A percentile compares a stretch with the other conserved stretches of the same genome.
phyloP scores from a whole-genome alignment of 305 asterid genomes.

The Fraxinus ornus region DNA sequence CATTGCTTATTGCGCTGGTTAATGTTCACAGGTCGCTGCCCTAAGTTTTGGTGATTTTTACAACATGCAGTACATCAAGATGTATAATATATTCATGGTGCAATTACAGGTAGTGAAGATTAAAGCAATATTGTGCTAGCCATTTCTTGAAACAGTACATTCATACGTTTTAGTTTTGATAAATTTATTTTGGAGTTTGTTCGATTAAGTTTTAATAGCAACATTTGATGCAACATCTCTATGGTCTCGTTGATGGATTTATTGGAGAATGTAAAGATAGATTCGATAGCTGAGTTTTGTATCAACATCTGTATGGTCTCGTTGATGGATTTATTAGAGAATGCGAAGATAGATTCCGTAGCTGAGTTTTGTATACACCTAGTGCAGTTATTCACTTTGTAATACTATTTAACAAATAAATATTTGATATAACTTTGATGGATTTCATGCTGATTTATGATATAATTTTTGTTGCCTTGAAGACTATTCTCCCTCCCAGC shows the following conservation, averaged over 20 bases:
- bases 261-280: background rate
- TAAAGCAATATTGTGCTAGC: background rate
- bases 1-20: background rate
- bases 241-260: background rate
- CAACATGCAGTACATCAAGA: slow-evolving; percentile 68
- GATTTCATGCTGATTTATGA: slow-evolving; percentile 24
- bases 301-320: background rate
- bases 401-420: background rate
- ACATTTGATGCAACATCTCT: background rate
- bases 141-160: background rate
- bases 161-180: background rate
- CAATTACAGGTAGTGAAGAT: slow-evolving; percentile 76
- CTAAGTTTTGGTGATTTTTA: slow-evolving; percentile 89
- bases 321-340: background rate
- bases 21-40: slow-evolving; percentile 78
- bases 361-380: background rate
- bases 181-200: slow-evolving; percentile 1
- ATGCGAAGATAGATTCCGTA: background rate
- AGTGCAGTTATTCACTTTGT: background rate
- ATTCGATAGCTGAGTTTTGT: background rate
- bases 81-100: slow-evolving; percentile 75
- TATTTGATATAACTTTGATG: background rate
- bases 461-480: slow-evolving; percentile 14
- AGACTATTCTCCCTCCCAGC: slow-evolving; percentile 70
- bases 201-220: slow-evolving; percentile 5